Percentiles rank a stretch among this genome's conserved stretches.
Conservation (phyloP, 495 filamentous ascomycete genomes). For the Aspergillus kassunensis region DNA sequence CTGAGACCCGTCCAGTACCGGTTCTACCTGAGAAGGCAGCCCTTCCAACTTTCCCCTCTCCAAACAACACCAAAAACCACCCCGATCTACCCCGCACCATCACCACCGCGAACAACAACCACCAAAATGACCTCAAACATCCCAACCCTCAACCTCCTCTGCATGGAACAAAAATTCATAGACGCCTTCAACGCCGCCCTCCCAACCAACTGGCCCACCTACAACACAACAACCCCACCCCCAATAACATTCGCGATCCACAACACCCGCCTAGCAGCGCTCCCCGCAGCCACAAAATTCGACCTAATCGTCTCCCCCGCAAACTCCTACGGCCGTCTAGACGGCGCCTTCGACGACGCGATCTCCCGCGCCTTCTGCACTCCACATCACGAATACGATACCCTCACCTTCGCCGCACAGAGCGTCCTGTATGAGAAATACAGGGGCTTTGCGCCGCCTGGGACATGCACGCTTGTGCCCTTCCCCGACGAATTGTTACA, state of each 20-base stretch:
- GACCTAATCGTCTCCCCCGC: slow-evolving; percentile 50
- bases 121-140: slow-evolving; percentile 1
- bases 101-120: neutral
- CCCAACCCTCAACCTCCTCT: slow-evolving; percentile 17
- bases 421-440: slow-evolving; percentile 39
- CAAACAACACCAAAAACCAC: no score
- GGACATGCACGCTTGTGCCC: slow-evolving; percentile 42
- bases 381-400: slow-evolving; percentile 37
- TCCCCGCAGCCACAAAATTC: slow-evolving; percentile 25
- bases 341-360: slow-evolving; percentile 52
- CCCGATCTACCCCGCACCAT: neutral
- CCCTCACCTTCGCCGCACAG: slow-evolving; percentile 42
- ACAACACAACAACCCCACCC: neutral
- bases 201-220: slow-evolving; percentile 2
- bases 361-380: slow-evolving; percentile 46
- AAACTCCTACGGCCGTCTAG: slow-evolving; percentile 49
- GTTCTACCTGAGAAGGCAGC: no score
- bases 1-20: no score
- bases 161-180: slow-evolving; percentile 17
- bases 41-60: no score
- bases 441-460: slow-evolving; percentile 46
- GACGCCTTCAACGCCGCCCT: slow-evolving; percentile 12
- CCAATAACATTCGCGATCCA: slow-evolving; percentile 3
- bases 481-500: slow-evolving; percentile 28
- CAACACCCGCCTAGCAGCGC: neutral